These are phyloP conservation scores for Lepidium campestre DNA, from an alignment of 441 rosid genomes.

Conservation along the genomic window DNA sequence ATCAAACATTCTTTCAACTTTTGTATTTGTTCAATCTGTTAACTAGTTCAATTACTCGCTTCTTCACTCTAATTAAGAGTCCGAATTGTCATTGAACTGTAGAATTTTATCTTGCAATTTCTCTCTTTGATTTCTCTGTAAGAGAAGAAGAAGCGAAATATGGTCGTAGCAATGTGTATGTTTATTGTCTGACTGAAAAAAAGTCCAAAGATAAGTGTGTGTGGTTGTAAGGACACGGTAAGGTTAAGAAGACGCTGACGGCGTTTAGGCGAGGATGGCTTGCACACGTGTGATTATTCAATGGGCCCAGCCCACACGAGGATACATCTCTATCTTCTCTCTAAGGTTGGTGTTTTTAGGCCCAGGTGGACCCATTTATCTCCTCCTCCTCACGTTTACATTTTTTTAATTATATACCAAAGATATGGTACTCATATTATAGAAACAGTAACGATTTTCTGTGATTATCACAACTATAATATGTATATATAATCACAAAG, in stretches of 20 bases:
- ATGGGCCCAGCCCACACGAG: conserved; percentile 31
- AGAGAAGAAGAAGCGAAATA: no score
- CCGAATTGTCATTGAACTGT: no score
- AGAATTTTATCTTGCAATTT: no score
- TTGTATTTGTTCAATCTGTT: conserved; percentile 86
- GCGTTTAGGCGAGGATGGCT: neutral
- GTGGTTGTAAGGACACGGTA: neutral
- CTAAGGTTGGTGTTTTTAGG: neutral
- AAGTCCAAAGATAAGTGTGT: neutral
- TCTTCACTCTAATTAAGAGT: conserved; percentile 89
- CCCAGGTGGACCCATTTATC: conserved; percentile 19
- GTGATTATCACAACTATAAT: neutral
- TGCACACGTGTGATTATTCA: conserved; percentile 16
- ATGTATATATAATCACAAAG: no score
- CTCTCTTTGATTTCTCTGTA: no score
- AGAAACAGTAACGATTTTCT: neutral
- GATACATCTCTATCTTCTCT: conserved; percentile 1
- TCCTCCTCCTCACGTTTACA: conserved; percentile 8
- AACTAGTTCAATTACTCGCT: conserved; percentile 80
- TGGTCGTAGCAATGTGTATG: no score
- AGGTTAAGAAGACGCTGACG: conserved; percentile 2
- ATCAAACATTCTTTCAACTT: conserved; percentile 85
- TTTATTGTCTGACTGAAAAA: no score
- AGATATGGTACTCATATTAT: no score
- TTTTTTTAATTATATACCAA: no score